These are phyloP conservation scores for Blastobotrys elegans DNA, from an alignment of 1,139 yeast species.

Conservation along the genomic window DNA sequence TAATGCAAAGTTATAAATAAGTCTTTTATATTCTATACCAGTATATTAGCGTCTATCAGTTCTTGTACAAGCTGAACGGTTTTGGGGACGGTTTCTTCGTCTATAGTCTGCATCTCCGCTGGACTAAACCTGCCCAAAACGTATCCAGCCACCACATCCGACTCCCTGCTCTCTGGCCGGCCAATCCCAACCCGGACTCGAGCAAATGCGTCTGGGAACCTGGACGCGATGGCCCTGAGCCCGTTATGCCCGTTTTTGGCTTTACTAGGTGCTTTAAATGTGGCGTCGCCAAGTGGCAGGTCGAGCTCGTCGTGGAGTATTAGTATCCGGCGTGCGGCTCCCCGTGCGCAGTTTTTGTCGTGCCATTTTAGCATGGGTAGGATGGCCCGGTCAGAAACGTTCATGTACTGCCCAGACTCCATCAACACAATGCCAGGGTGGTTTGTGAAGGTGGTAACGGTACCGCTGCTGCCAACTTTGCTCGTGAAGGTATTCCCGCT, in stretches of 20 bases:
- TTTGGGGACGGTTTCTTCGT: slow-evolving; percentile 1
- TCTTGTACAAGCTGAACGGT: slow-evolving; percentile 7
- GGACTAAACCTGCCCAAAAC: slow-evolving; percentile 48
- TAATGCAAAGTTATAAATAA: slow-evolving; percentile 21
- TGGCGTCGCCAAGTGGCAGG: slow-evolving; percentile 56
- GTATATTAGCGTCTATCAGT: neutral
- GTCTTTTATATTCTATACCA: neutral
- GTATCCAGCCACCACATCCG: slow-evolving; percentile 49
- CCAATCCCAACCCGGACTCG: slow-evolving; percentile 73
- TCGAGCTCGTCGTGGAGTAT: slow-evolving; percentile 76
- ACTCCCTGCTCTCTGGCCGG: slow-evolving; percentile 45
- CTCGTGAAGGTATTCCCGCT: slow-evolving; percentile 12
- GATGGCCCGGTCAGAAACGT: slow-evolving; percentile 50
- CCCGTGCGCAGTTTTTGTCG: slow-evolving; percentile 18
- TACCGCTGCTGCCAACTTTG: slow-evolving; percentile 14
- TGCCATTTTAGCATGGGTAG: slow-evolving; percentile 41
- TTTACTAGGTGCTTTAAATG: slow-evolving; percentile 50
- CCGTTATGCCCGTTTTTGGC: slow-evolving; percentile 82
- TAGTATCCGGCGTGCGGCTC: slow-evolving; percentile 38
- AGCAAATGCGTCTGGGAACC: slow-evolving; percentile 40
- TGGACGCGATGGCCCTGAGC: slow-evolving; percentile 48
- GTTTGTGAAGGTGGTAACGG: slow-evolving; percentile 22
- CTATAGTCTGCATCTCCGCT: slow-evolving; percentile 25
- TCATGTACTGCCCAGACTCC: slow-evolving; percentile 56
- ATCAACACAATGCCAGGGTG: slow-evolving; percentile 28